Evolutionary conservation across 257 asterid species (phyloP), one percentile per base, ranked within the genome.

Genomic region (Forsythia viridissima): DNA sequence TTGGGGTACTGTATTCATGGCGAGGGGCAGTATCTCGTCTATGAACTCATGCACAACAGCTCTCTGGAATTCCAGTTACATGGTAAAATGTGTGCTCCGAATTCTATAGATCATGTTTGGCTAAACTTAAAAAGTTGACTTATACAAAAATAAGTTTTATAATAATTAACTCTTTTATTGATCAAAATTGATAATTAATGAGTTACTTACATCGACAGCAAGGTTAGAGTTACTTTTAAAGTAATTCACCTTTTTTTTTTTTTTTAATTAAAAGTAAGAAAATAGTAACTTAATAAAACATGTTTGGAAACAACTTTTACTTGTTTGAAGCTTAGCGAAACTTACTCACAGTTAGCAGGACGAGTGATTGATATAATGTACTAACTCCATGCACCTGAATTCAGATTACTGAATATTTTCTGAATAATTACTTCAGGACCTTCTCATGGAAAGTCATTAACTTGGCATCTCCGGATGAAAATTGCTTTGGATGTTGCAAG

Each of bases 401-500:
- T 76, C 10, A 16, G 16, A 76, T 46, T 59, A 55, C 39, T 76
- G 71, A 30, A 59, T 21, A 0, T 20, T 6, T 76, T 51, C 71
- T 40, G 40, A 63, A 34, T 42, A 13, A 6, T 73, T 76, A 40
- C 71, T 12, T 37, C 84, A 95, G 99, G 95, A 61, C 89, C 96
- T 77, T 86, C 93, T 81, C 88, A 75, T 79, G 89, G 92, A 88
- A 86, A 91, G 36, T 81, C 85, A 73, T 85, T 95, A 85, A 89
- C 85, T 83, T 95, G 99, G 99, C 97, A 89, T 78, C 46, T 95
- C 55, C 88, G 99, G 57, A 93, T 95, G 98, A 95, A 89, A 87
- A 91, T 93, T 71, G 98, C 99, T 39, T 86, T 95, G 69, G 99
- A 95, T 87, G 88, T 95, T 55, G 99, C 98, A 65, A 93, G 98